phyloP scores from a whole-genome alignment of 352 stramenopile genomes.

The Globisporangium radiosum region DNA sequence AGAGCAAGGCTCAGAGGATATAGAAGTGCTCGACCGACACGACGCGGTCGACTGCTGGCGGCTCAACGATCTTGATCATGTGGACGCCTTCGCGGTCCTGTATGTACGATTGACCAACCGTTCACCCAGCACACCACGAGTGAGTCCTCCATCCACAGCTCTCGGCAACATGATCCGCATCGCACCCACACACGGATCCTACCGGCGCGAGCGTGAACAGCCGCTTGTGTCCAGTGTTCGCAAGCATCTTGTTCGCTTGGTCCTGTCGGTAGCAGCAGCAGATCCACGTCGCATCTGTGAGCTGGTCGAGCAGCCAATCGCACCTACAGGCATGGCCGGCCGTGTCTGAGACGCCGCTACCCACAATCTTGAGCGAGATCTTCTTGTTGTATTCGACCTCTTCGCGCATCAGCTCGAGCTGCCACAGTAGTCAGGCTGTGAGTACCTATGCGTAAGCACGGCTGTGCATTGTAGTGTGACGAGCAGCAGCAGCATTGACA shows the following conservation, averaged over 20 bases:
- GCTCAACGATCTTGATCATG: constrained; percentile 55
- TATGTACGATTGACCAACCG: too few species aligned
- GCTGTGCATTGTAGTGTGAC: neutral
- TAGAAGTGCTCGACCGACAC: constrained; percentile 70
- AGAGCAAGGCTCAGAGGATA: constrained; percentile 33
- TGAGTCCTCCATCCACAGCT: too few species aligned
- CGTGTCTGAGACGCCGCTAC: too few species aligned
- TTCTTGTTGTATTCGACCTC: constrained; percentile 68
- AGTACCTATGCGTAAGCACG: neutral
- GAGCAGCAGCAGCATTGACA: neutral
- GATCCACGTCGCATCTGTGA: too few species aligned
- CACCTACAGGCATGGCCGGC: neutral
- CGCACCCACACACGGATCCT: neutral
- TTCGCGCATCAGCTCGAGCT: constrained; percentile 54
- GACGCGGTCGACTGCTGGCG: constrained; percentile 29
- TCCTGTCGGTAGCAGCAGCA: constrained; percentile 20
- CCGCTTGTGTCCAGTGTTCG: constrained; percentile 29
- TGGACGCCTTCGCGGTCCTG: constrained; percentile 65
- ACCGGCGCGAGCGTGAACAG: constrained; percentile 46
- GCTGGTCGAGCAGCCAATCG: neutral
- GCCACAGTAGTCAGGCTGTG: neutral
- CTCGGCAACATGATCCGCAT: too few species aligned
- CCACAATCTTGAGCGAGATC: constrained; percentile 62
- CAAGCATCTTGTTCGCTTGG: constrained; percentile 76
- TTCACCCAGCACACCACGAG: too few species aligned